These are phyloP conservation scores for Amaranthus tricolor DNA, from an alignment of 179 eudicot genomes.

Conservation along the genomic window DNA sequence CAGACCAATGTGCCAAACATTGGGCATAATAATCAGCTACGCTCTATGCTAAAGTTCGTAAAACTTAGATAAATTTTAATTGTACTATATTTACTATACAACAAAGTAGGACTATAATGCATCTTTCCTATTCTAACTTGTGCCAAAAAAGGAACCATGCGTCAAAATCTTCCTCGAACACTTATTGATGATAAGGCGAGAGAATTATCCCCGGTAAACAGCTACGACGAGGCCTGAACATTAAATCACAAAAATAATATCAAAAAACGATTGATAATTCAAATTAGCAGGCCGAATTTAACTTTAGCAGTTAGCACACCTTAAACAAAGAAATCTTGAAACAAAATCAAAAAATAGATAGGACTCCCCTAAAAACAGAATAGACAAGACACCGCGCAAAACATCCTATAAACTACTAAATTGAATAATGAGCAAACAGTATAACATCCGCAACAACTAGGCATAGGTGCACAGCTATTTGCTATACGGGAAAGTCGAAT, in stretches of 20 bases:
- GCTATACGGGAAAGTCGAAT: not conserved
- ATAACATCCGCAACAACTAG: too few relatives aligned
- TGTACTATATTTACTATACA: too few relatives aligned
- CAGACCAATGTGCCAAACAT: too few relatives aligned
- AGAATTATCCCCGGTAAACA: not conserved
- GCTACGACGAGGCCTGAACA: not conserved
- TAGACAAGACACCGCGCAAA: too few relatives aligned
- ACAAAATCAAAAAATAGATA: too few relatives aligned
- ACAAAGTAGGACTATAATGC: too few relatives aligned
- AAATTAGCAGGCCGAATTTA: not conserved
- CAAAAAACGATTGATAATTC: not conserved
- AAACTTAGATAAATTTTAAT: too few relatives aligned
- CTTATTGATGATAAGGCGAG: not conserved
- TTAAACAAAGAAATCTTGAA: not conserved
- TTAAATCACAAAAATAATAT: not conserved
- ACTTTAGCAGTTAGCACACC: not conserved
- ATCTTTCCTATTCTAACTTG: not conserved
- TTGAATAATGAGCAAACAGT: too few relatives aligned
- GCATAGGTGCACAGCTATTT: not conserved
- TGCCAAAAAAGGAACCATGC: not conserved
- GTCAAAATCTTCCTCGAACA: not conserved
- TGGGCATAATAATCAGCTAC: too few relatives aligned
- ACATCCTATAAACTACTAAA: too few relatives aligned
- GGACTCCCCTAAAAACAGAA: too few relatives aligned
- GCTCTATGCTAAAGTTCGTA: too few relatives aligned